Evolutionary conservation across 1,284 basidiomycete species (phyloP).

Genomic region (Calocybe gambosa): DNA sequence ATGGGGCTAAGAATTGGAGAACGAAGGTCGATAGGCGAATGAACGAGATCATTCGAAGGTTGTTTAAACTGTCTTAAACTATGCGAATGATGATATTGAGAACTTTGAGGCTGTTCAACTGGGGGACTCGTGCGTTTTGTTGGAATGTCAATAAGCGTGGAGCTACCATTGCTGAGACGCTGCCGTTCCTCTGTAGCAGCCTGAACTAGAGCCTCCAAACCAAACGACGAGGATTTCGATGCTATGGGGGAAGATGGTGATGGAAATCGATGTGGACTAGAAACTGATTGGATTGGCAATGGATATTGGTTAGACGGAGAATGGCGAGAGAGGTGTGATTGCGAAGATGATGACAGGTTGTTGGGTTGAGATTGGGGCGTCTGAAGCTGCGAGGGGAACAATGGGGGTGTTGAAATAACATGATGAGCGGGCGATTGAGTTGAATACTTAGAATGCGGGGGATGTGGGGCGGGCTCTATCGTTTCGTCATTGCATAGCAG

Average conservation of each 20-base stretch:
- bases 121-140: slow-evolving; percentile 8
- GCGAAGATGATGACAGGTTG: slow-evolving; percentile 11
- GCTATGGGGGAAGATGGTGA: slow-evolving; percentile 4
- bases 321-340: slow-evolving; percentile 7
- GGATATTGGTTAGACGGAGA: slow-evolving; percentile 9
- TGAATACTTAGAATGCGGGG: slow-evolving; percentile 33
- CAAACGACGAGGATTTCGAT: slow-evolving; percentile 12
- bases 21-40: slow-evolving; percentile 13
- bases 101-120: slow-evolving; percentile 6
- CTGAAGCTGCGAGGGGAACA: slow-evolving; percentile 14
- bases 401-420: slow-evolving; percentile 12
- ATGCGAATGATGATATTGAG: slow-evolving; percentile 11
- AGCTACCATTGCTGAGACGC: slow-evolving; percentile 18
- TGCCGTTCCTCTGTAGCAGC: slow-evolving; percentile 31
- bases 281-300: slow-evolving; percentile 3
- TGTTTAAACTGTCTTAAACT: slow-evolving; percentile 9
- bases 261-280: slow-evolving; percentile 8
- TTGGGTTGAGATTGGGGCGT: slow-evolving; percentile 6
- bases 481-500: slow-evolving; percentile 53
- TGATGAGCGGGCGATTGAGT: slow-evolving; percentile 14
- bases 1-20: slow-evolving; percentile 12
- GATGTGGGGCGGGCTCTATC: slow-evolving; percentile 29
- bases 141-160: slow-evolving; percentile 11
- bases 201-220: slow-evolving; percentile 33
- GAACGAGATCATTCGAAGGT: slow-evolving; percentile 8